These are phyloP conservation scores for Lagerstroemia speciosa DNA, from an alignment of 345 rosid species.

Conservation along the genomic window DNA sequence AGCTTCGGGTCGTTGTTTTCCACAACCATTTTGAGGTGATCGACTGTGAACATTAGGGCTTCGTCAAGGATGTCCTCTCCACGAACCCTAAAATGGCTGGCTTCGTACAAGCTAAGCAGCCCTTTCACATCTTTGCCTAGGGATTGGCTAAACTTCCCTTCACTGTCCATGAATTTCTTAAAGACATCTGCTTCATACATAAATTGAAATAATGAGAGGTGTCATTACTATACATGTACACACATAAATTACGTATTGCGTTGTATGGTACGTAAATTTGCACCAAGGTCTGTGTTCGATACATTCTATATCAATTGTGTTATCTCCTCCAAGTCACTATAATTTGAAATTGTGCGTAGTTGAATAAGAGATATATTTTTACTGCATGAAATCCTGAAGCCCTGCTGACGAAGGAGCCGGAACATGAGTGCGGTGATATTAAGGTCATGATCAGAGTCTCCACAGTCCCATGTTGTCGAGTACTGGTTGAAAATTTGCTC, in stretches of 20 bases:
- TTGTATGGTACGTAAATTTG: too few species aligned
- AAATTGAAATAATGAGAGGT: background rate
- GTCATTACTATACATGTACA: background rate
- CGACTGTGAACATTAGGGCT: constrained; percentile 23
- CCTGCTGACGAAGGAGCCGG: constrained; percentile 7
- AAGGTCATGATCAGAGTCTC: background rate
- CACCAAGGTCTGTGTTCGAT: too few species aligned
- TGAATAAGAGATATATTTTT: background rate
- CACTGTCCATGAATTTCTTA: constrained; percentile 18
- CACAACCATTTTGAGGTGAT: background rate
- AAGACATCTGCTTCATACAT: constrained; percentile 17
- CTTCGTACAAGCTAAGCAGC: constrained; percentile 29
- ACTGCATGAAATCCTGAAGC: constrained; percentile 4
- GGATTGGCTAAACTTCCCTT: constrained; percentile 6
- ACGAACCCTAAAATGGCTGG: constrained; percentile 19
- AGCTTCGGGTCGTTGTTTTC: background rate
- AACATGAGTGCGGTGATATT: constrained; percentile 5
- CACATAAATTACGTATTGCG: background rate
- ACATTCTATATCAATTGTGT: too few species aligned
- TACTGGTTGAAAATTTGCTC: background rate
- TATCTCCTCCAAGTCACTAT: too few species aligned
- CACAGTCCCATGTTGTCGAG: background rate
- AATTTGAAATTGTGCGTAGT: too few species aligned
- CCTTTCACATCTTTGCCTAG: background rate
- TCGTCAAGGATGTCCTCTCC: constrained; percentile 30